Evolutionary conservation across 345 rosid species (phyloP), one percentile per base, ranked within the genome.

Genomic region (Brassica rapa): DNA sequence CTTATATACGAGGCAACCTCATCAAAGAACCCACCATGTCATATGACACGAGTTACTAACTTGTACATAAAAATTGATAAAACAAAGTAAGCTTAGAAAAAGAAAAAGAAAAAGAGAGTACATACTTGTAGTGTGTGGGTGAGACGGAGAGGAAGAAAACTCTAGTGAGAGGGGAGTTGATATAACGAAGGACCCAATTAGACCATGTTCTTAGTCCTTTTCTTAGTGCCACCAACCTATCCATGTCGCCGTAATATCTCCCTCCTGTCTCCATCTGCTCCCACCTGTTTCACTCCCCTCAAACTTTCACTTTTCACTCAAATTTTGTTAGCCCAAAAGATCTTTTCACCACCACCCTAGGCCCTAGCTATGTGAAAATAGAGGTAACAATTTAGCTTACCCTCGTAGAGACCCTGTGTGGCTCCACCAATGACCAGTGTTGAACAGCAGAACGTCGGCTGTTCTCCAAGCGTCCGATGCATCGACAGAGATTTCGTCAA

Each of bases 361-460:
- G 59, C 59, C 10, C 7, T 46, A 53, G 57, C 16, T 56, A 71
- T 11, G 29, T 37, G 41, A 62, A 6, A 51, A 23, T 23, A 64
- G 59, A 55, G 60, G 32, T 35, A 15, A 32, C 2, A 64, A 4
- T 15, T 12, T 56, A 66, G 62, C 32, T 15, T 35, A 93, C 99
- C 94, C 99, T 84, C 87, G 92, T 71, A 90, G 84, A 66, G 92
- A 82, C 1, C 96, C 94, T 68, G 76, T 49, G 72, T 95, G 99
- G 68, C 61, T 90, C 99, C 99, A 95, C 99, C 99, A 95, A 35
- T 95, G 99, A 19, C 99, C 99, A 16, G 98, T 95, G 91, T 95
- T 91, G 65, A 95, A 93, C 39, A 83, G 62, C 56, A 95, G 70
- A 68, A 95, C 88, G 64, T 95, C 93, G 0, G 88, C 96, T 5